Evolutionary conservation across 352 stramenopile genomes (phyloP).

Genomic region (Phytopythium kandeliae): DNA sequence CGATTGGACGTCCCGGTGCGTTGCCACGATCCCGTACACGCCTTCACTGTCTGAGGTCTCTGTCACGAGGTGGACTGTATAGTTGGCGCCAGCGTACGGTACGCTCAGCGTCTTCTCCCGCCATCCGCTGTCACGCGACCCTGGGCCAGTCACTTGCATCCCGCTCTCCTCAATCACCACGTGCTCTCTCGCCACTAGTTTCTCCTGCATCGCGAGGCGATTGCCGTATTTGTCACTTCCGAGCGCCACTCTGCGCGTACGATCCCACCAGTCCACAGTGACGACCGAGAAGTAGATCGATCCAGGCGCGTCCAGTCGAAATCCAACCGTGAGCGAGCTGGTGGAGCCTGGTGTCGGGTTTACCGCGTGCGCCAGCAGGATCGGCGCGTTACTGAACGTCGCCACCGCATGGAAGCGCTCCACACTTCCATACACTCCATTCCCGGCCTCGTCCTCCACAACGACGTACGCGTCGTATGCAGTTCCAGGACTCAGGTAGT

Average conservation of each 20-base stretch:
- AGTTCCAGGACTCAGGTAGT: slow-evolving; percentile 54
- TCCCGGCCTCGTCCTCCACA: slow-evolving; percentile 40
- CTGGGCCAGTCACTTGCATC: slow-evolving; percentile 10
- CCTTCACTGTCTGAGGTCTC: slow-evolving; percentile 63
- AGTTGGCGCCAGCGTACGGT: slow-evolving; percentile 42
- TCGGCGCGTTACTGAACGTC: slow-evolving; percentile 59
- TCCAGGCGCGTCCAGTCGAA: slow-evolving; percentile 49
- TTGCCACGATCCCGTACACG: slow-evolving; percentile 66
- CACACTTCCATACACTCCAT: slow-evolving; percentile 55
- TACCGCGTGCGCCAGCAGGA: slow-evolving; percentile 56
- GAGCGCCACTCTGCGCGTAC: slow-evolving; percentile 27
- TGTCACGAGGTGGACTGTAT: slow-evolving; percentile 70
- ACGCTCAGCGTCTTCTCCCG: slow-evolving; percentile 50
- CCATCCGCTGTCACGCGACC: slow-evolving; percentile 35
- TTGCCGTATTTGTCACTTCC: slow-evolving; percentile 60
- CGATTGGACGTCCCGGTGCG: slow-evolving; percentile 42
- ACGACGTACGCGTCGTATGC: slow-evolving; percentile 62
- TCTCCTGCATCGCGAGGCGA: slow-evolving; percentile 48
- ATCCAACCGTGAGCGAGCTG: slow-evolving; percentile 48
- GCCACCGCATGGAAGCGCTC: slow-evolving; percentile 33
- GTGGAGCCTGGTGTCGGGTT: slow-evolving; percentile 50
- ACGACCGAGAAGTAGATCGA: slow-evolving; percentile 60
- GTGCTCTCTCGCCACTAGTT: slow-evolving; percentile 33
- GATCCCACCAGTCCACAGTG: slow-evolving; percentile 26
- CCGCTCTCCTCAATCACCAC: slow-evolving; percentile 26